Evolutionary conservation across 2,329 filamentous ascomycete species (phyloP), one percentile per base, ranked within the genome.

Genomic region (Hymenoscyphus fraxineus): DNA sequence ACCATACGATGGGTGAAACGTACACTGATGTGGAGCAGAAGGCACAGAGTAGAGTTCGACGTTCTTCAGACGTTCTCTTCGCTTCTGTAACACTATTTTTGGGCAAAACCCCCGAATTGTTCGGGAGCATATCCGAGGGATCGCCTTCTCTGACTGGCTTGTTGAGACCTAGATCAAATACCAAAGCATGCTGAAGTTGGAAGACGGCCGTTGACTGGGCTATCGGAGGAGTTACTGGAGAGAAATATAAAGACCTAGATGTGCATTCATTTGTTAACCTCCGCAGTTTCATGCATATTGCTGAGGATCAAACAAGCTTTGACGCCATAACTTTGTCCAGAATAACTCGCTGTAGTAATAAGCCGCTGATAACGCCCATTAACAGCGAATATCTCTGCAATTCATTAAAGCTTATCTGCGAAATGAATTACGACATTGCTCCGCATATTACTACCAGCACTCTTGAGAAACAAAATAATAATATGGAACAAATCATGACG

Each of bases 141-240:
- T 68, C 67, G 32, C 60, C 63, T 13, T 68, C 63, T 12, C 63
- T 64, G 12, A 64, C 57, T 27, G 68, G 67, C 32, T 63, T 67
- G 10, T 66, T 66, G 9, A 72, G 54, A 3, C 69, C 69, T 1
- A 72, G 57, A 62, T 72, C 70, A 51, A 66, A 70, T 16, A 71
- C 35, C 58, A 72, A 15, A 9, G 65, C 63, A 12, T 70, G 22
- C 10, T 66, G 35, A 6, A 71, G 56, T 58, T 70, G 68, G n/a
- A 66, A 68, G 6, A 68, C 59, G 4, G 59, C 68, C 6, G 61
- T 63, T 13, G 67, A 69, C 35, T 69, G 67, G 3, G 10, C 16
- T 3, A 66, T 61, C 27, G 67, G 69, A 27, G 67, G 69, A 27
- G 57, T 47, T 9, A 66, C 41, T 19, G 67, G 65, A 15, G 68